Evolutionary conservation across 345 rosid genomes (phyloP).

Genomic region (Salix viminalis): DNA sequence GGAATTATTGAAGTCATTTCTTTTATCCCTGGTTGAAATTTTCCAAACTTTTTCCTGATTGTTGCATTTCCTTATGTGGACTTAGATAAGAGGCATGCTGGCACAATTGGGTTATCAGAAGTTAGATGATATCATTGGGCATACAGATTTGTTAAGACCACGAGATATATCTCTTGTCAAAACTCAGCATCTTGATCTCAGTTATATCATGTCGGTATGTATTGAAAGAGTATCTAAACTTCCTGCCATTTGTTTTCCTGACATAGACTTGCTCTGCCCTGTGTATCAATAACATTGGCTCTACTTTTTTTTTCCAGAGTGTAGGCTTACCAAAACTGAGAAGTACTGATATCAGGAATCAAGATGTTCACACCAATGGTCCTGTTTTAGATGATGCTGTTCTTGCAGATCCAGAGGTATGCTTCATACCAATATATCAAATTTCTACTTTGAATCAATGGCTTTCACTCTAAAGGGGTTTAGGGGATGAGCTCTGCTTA

Average conservation of each 20-base stretch:
- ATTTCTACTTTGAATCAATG: neutral
- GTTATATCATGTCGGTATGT: constrained; percentile 72
- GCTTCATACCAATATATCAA: neutral
- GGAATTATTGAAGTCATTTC: constrained; percentile 1
- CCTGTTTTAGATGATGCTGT: constrained; percentile 73
- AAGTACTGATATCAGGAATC: constrained; percentile 86
- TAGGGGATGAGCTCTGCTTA: neutral
- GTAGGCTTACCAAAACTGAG: constrained; percentile 83
- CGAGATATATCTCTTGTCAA: constrained; percentile 94
- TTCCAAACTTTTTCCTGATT: neutral
- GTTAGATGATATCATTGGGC: constrained; percentile 84
- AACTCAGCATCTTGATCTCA: constrained; percentile 95
- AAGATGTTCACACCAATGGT: constrained; percentile 84
- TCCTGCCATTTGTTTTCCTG: constrained; percentile 1
- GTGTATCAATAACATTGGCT: constrained; percentile 7
- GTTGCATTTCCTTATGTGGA: constrained; percentile 4
- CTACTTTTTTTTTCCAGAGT: constrained; percentile 39
- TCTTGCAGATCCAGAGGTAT: constrained; percentile 88
- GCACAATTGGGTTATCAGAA: constrained; percentile 91
- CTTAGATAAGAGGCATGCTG: constrained; percentile 89
- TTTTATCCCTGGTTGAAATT: constrained; percentile 5
- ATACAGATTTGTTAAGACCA: constrained; percentile 65
- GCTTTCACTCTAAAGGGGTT: neutral
- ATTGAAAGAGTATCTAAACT: constrained; percentile 5
- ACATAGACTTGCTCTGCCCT: constrained; percentile 1